Evolutionary conservation across 1,139 yeast species (phyloP).

Genomic region (Suhomyces wounanorum): DNA sequence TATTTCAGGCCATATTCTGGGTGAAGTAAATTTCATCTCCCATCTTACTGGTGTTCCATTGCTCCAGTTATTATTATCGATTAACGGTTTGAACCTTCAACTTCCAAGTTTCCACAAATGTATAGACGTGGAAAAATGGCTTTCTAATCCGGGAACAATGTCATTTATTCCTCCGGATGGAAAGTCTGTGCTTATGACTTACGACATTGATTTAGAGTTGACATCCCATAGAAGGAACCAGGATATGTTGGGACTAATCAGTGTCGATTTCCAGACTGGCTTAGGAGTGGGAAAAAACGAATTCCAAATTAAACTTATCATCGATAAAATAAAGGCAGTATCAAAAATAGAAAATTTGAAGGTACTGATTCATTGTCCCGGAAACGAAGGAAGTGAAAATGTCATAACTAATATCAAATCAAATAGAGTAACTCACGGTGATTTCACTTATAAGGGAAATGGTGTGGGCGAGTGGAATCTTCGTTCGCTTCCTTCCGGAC

Average conservation of each 20-base stretch:
- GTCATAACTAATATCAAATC: constrained; percentile 42
- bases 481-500: constrained; percentile 61
- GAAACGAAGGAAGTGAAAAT: constrained; percentile 5
- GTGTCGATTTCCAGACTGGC: constrained; percentile 60
- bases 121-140: constrained; percentile 52
- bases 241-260: constrained; percentile 54
- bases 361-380: constrained; percentile 50
- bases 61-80: constrained; percentile 55
- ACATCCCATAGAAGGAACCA: constrained; percentile 23
- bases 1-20: constrained; percentile 61
- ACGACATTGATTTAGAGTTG: constrained; percentile 54
- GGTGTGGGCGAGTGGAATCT: constrained; percentile 75
- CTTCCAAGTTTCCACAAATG: constrained; percentile 63
- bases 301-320: constrained; percentile 68
- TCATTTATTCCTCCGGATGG: constrained; percentile 92
- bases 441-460: constrained; percentile 54
- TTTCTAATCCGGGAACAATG: constrained; percentile 40
- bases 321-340: constrained; percentile 52
- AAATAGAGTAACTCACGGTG: constrained; percentile 70
- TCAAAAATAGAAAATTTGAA: constrained; percentile 58
- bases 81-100: constrained; percentile 46
- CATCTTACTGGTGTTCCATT: constrained; percentile 77
- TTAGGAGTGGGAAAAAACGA: constrained; percentile 66
- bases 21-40: constrained; percentile 63
- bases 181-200: constrained; percentile 60